Evolutionary conservation across 2,329 filamentous ascomycete genomes (phyloP).

Genomic region (Calonectria pauciramosa): DNA sequence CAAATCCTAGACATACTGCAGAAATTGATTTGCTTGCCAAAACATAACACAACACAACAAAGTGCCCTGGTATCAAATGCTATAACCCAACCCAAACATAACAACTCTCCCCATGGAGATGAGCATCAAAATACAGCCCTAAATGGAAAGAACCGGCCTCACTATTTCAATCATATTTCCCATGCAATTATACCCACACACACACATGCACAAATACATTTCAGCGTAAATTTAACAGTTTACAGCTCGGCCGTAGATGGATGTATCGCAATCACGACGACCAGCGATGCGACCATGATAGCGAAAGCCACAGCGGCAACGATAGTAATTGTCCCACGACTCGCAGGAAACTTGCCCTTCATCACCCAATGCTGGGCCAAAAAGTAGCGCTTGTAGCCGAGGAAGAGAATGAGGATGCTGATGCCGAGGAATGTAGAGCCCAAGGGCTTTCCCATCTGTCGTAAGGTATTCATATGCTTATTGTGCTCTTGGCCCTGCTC

Average conservation of each 20-base stretch:
- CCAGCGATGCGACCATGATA: conserved; percentile 72
- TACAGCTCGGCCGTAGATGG: conserved; percentile 44
- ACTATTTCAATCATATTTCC: background rate
- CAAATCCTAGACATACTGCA: background rate
- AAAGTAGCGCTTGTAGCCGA: conserved; percentile 85
- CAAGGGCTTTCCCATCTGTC: conserved; percentile 78
- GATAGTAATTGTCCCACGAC: conserved; percentile 79
- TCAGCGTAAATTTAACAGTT: background rate
- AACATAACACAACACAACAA: background rate
- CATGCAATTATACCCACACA: background rate
- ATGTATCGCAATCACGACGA: conserved; percentile 71
- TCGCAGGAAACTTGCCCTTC: conserved; percentile 83
- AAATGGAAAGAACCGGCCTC: conserved; percentile 7
- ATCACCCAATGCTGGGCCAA: conserved; percentile 86
- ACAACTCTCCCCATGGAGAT: conserved; percentile 7
- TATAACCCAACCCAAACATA: conserved; percentile 8
- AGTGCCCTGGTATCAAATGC: conserved; percentile 25
- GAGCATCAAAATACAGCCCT: background rate
- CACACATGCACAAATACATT: background rate
- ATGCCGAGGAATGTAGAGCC: conserved; percentile 84
- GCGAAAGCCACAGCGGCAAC: conserved; percentile 75
- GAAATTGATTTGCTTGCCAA: conserved; percentile 17
- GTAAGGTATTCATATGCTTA: conserved; percentile 60
- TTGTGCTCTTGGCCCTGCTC: conserved; percentile 50
- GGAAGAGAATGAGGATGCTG: conserved; percentile 79